These are phyloP conservation scores for Clarkia xantiana DNA, from an alignment of 345 rosid genomes.

Conservation along the genomic window DNA sequence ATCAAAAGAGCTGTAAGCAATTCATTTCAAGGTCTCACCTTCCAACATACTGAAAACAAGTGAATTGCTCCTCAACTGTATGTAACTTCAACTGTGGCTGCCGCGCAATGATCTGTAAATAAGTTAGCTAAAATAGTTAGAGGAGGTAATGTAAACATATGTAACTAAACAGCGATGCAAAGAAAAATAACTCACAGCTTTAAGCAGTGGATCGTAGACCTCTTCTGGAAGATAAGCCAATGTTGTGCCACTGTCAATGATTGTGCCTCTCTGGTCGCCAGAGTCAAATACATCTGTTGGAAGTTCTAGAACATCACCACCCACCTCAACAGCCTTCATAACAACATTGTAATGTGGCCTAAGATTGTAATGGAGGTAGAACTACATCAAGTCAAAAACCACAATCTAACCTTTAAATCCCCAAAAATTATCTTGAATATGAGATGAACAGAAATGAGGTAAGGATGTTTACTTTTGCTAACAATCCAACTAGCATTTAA, in stretches of 20 bases:
- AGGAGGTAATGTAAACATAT: neutral
- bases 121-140: neutral
- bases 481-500: neutral
- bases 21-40: constrained; percentile 10
- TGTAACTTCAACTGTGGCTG: constrained; percentile 16
- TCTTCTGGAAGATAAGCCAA: constrained; percentile 34
- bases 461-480: constrained; percentile 1
- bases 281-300: constrained; percentile 18
- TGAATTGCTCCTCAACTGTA: constrained; percentile 14
- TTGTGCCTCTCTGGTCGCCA: constrained; percentile 18
- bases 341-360: constrained; percentile 37
- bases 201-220: constrained; percentile 20
- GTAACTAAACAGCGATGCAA: neutral
- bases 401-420: neutral
- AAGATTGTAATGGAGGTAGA: constrained; percentile 8
- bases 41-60: constrained; percentile 17
- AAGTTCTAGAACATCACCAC: constrained; percentile 19
- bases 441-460: neutral
- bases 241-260: constrained; percentile 40
- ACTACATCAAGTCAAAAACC: constrained; percentile 5
- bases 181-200: constrained; percentile 12
- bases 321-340: constrained; percentile 35
- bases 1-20: neutral
- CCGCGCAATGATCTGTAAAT: constrained; percentile 11
- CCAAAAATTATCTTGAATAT: neutral